Conservation (phyloP, 805 yeast genomes). For the Limtongia smithiae region DNA sequence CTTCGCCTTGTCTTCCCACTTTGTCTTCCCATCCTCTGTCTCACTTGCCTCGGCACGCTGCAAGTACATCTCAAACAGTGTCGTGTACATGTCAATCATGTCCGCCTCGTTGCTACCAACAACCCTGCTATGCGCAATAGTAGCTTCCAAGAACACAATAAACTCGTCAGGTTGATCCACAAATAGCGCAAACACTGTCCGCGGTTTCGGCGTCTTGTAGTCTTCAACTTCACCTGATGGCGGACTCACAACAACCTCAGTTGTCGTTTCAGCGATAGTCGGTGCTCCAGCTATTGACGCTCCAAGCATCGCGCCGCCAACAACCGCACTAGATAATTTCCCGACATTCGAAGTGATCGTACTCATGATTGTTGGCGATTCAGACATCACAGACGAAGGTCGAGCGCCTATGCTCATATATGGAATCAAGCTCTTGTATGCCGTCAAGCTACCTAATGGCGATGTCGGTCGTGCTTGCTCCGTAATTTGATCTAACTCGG, state of each 20-base stretch:
- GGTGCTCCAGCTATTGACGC: slow-evolving; percentile 4
- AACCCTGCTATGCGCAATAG: slow-evolving; percentile 16
- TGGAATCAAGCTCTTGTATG: slow-evolving; percentile 20
- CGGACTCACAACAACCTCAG: not conserved
- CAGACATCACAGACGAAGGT: slow-evolving; percentile 22
- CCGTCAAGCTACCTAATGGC: slow-evolving; percentile 10
- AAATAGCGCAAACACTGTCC: slow-evolving; percentile 80
- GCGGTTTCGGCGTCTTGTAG: slow-evolving; percentile 88
- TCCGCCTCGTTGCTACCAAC: slow-evolving; percentile 72
- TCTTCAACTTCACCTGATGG: too few relatives aligned
- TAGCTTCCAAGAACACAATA: slow-evolving; percentile 88
- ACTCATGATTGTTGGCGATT: slow-evolving; percentile 17
- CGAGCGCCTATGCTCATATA: slow-evolving; percentile 21
- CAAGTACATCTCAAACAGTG: slow-evolving; percentile 78
- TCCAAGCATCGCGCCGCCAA: slow-evolving; percentile 1
- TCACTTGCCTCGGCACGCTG: slow-evolving; percentile 48
- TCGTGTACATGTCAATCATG: slow-evolving; percentile 66
- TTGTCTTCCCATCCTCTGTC: slow-evolving; percentile 38
- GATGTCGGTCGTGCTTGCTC: slow-evolving; percentile 12
- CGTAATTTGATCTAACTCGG: slow-evolving; percentile 11
- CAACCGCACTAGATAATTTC: slow-evolving; percentile 15
- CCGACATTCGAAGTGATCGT: slow-evolving; percentile 19
- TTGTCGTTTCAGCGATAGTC: slow-evolving; percentile 1
- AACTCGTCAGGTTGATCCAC: slow-evolving; percentile 83
- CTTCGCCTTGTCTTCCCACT: slow-evolving; percentile 68